Base-by-base conservation (phyloP, 441 rosid genomes). In the Jatropha multifida region DNA sequence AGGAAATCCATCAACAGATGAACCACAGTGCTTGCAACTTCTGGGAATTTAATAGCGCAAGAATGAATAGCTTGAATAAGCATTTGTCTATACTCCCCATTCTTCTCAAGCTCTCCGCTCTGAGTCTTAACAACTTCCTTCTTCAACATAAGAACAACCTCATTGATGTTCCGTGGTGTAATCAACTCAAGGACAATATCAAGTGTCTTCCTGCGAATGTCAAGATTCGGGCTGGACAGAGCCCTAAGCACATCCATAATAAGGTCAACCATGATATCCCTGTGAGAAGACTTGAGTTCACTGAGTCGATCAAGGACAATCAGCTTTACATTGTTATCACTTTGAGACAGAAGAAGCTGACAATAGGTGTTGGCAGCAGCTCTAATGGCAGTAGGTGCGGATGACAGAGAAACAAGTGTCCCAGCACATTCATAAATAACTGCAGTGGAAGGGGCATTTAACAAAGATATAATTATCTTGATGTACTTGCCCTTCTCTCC, bases 61-160 rank as follows among this genome's bases (percentile, higher is more conserved):
- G 94, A 82, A 77, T 94, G 98, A 68, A 94, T 94, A 64, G 96
- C 98, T 85, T 94, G 98, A 77, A 94, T 90, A 9, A 94, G 97
- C 97, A 94, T 92, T 77, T 92, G 98, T 75, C 97, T 87, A 68
- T 89, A 92, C 74, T 94, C 98, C 1, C 94, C 98, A 66, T 90
- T 92, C 90, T 92, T 94, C 85, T 94, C 98, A 78, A 86, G 93
- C 84, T 94, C 97, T 80, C 94, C 97, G 42, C 84, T 83, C 81
- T 94, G 98, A 52, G 97, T 92, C 88, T 92, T 92, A 11, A 92
- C 91, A 79, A 94, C 98, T 87, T 94, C 98, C 82, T 94, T 94
- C 94, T 94, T 94, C 87, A 94, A 78, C 67, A 77, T 83, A 74
- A 87, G 87, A 69, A 92, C 96, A 56, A 92, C 94, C 80, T 94